Conservation (phyloP, 192 early-diverging fungal species). For the Chytriomyces hyalinus region DNA sequence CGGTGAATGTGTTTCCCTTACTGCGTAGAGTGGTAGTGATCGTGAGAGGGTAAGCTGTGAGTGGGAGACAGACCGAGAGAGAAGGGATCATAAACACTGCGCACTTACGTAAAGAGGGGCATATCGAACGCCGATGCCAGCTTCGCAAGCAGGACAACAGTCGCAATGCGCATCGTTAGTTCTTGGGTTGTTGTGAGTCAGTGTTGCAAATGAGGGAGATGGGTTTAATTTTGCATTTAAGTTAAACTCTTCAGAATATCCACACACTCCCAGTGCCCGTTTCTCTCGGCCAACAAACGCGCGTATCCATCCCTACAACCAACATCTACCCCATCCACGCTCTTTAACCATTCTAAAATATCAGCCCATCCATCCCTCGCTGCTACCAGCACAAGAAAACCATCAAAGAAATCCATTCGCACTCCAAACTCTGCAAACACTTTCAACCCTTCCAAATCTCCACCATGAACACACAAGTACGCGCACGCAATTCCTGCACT, state of each 20-base stretch:
- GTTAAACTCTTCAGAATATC: no score
- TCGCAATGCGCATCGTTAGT: no score
- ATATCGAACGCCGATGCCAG: conserved; percentile 12
- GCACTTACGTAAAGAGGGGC: neutral
- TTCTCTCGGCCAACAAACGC: neutral
- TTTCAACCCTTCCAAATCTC: neutral
- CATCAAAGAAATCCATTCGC: neutral
- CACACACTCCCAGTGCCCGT: neutral
- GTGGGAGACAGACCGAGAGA: neutral
- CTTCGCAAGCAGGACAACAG: neutral
- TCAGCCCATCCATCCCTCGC: neutral
- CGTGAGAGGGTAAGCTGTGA: neutral
- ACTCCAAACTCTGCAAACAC: conserved; percentile 1
- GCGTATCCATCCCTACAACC: neutral
- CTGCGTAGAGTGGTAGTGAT: neutral
- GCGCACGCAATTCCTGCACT: conserved; percentile 4
- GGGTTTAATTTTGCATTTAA: no score
- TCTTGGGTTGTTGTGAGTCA: no score
- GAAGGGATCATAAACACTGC: neutral
- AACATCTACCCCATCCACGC: neutral
- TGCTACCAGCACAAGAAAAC: conserved; percentile 1
- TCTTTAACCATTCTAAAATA: neutral
- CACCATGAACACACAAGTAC: conserved; percentile 2
- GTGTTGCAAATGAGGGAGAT: no score
- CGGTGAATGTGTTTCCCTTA: conserved; percentile 13